Evolutionary conservation across 768 basidiomycete genomes (phyloP), one percentile per base, ranked within the genome.

Genomic region (Lactarius quietus): DNA sequence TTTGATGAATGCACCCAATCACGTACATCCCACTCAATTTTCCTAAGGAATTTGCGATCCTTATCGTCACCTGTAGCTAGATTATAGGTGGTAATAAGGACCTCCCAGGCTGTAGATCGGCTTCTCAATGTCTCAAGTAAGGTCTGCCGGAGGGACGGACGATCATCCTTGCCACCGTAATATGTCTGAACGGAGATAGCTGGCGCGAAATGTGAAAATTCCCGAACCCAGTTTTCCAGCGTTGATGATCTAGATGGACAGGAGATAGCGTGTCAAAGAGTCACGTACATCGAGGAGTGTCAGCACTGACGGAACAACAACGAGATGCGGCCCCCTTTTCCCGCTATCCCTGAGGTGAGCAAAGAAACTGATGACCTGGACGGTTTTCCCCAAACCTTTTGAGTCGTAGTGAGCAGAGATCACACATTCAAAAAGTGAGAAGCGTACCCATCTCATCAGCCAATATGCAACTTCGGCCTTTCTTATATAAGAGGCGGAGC

Each of bases 381-480:
- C 91, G 2, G 97, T 99, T 81, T 99, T 99, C 31, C 97, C 97
- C 68, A 99, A 87, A 72, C 96, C 96, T 97, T n/a, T n/a, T 61
- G 55, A 33, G 35, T 35, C 48, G 57, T 55, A 31, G 61, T 60
- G 23, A 64, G 38, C 38, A 20, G 45, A 62, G 28, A 35, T 65
- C 71, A 35, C 69, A 17, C 62, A 38, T 62, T 62, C 29, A 38
- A 58, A 43, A 55, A 59, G 51, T 31, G 68, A 48, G 29, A 35
- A 55, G 82, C 85, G 71, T 76, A 92, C 96, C 96, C 97, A 99
- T 99, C 76, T 99, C 97, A 76, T 99, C 97, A 2, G 97, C 97
- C 51, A 99, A 83, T 73, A 99, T 98, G 75, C 96, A 98, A 68
- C 93, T 95, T 58, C 91, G 82, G 64, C 84, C 83, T 71, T 84